phyloP scores from a whole-genome alignment of 2,329 filamentous ascomycete species.

The Rhynchosporium agropyri region DNA sequence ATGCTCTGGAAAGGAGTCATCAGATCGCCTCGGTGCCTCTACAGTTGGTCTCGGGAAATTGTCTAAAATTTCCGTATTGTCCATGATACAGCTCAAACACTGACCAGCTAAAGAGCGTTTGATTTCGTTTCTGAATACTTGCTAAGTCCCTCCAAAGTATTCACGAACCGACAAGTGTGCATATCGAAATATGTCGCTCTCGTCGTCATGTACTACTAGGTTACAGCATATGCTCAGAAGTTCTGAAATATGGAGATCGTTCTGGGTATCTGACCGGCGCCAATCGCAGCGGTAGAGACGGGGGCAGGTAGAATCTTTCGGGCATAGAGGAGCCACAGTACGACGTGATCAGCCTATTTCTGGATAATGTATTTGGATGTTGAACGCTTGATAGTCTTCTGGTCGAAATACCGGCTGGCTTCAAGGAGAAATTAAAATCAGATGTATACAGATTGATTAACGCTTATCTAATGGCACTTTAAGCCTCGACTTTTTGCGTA shows the following conservation, averaged over 20 bases:
- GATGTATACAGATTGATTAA: conserved; percentile 21
- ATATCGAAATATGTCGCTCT: conserved; percentile 15
- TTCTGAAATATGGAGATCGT: not conserved
- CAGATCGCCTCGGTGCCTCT: too few relatives aligned
- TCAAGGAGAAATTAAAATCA: conserved; percentile 22
- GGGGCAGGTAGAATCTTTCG: not conserved
- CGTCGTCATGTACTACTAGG: conserved; percentile 12
- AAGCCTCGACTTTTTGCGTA: conserved; percentile 2
- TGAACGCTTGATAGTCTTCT: conserved; percentile 12
- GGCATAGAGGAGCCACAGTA: conserved; percentile 19
- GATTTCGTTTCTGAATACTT: not conserved
- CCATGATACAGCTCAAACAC: conserved; percentile 6
- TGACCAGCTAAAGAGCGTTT: conserved; percentile 2
- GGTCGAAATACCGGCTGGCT: conserved; percentile 18
- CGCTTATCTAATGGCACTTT: not conserved
- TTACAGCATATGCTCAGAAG: conserved; percentile 23
- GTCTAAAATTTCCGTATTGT: not conserved
- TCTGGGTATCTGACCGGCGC: not conserved
- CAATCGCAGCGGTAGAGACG: conserved; percentile 10
- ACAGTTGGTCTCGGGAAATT: not conserved
- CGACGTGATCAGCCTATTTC: conserved; percentile 4
- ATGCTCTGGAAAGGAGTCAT: not conserved
- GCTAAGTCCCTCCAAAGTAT: conserved; percentile 16
- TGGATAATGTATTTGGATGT: conserved; percentile 5
- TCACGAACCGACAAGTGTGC: conserved; percentile 27